Percentiles rank a stretch among this genome's conserved stretches.
Evolutionary conservation across 2,329 filamentous ascomycete species (phyloP).

Genomic region (Hypoxylon sp.): DNA sequence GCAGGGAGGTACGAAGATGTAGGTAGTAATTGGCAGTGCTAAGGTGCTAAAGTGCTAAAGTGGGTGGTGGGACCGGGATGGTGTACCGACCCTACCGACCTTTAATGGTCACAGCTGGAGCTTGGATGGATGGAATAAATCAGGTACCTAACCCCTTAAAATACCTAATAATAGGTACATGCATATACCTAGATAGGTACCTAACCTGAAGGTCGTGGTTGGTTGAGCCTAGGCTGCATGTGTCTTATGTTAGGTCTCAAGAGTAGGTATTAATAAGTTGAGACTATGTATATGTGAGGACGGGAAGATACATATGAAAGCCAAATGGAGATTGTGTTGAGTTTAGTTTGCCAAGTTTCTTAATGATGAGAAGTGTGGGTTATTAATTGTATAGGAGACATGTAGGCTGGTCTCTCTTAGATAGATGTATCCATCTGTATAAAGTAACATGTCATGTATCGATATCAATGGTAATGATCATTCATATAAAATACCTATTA

Average conservation of each 20-base stretch:
- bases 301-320: neutral
- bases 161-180: constrained; percentile 11
- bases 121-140: too few relatives aligned
- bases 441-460: neutral
- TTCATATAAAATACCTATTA: constrained; percentile 9
- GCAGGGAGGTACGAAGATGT: constrained; percentile 31
- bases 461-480: constrained; percentile 1
- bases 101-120: neutral
- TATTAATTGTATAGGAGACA: neutral
- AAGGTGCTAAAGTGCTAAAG: neutral
- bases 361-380: neutral
- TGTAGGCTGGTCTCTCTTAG: neutral
- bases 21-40: constrained; percentile 18
- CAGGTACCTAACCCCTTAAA: neutral
- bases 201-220: constrained; percentile 1
- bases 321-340: constrained; percentile 3
- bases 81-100: constrained; percentile 18
- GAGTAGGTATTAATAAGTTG: neutral
- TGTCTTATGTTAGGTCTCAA: neutral
- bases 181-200: neutral
- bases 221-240: constrained; percentile 2
- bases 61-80: constrained; percentile 30
- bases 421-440: neutral
- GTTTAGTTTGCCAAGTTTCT: constrained; percentile 12
- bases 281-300: neutral